Evolutionary conservation across 1,284 basidiomycete genomes (phyloP).

Genomic region (Puccinia triticina): DNA sequence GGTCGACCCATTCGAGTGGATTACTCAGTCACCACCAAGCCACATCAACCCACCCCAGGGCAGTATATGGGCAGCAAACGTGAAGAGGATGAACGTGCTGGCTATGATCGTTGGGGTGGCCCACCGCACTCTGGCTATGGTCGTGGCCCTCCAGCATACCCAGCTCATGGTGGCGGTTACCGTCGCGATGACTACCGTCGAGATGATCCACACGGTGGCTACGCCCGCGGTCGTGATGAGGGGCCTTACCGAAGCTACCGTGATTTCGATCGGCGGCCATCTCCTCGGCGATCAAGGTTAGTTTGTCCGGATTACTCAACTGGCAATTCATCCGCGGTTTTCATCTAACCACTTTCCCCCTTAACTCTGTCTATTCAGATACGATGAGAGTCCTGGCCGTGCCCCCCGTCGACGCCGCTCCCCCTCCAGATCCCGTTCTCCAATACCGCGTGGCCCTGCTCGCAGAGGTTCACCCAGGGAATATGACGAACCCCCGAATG

Average conservation of each 20-base stretch:
- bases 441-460: slow-evolving; percentile 26
- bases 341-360: not conserved
- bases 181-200: slow-evolving; percentile 53
- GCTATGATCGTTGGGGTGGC: slow-evolving; percentile 61
- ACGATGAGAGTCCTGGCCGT: slow-evolving; percentile 42
- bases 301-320: not conserved
- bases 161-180: slow-evolving; percentile 55
- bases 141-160: slow-evolving; percentile 54
- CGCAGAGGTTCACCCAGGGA: slow-evolving; percentile 35
- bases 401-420: slow-evolving; percentile 36
- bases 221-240: slow-evolving; percentile 37
- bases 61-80: slow-evolving; percentile 94
- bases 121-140: slow-evolving; percentile 63
- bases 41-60: slow-evolving; percentile 93
- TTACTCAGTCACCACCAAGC: slow-evolving; percentile 87
- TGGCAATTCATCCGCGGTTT: not conserved
- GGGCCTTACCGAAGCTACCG: slow-evolving; percentile 35
- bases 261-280: slow-evolving; percentile 37
- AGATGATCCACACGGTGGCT: slow-evolving; percentile 52
- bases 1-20: slow-evolving; percentile 95
- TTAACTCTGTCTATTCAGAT: not conserved
- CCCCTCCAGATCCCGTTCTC: slow-evolving; percentile 35
- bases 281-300: slow-evolving; percentile 44
- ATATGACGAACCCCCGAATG: slow-evolving; percentile 40
- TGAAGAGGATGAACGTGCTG: slow-evolving; percentile 60